Base-by-base conservation (phyloP, 2,329 filamentous ascomycete species). In the Emergomyces orientalis region DNA sequence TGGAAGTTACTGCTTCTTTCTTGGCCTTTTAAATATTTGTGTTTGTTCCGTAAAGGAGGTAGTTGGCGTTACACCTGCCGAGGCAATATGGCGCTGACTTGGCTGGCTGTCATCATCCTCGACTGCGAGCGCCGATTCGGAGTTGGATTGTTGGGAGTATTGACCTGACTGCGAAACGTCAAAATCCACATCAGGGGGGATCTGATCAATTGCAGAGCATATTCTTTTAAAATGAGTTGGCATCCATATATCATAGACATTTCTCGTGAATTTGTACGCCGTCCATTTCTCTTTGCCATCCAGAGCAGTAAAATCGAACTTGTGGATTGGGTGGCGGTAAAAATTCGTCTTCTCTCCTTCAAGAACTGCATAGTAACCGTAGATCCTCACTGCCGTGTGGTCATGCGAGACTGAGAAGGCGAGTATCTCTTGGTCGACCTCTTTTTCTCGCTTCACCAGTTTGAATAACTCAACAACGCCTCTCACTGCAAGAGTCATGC, bases 401-500 rank as follows among this genome's bases (percentile, higher is more conserved):
- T n/a, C n/a, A n/a, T n/a, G n/a, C n/a, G n/a, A n/a, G n/a, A n/a
- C n/a, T n/a, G n/a, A n/a, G n/a, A n/a, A n/a, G n/a, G n/a, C n/a
- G n/a, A n/a, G n/a, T n/a, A n/a, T n/a, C n/a, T 32, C 32, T 32
- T 7, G 3, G 3, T 32, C 32, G 7, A 32, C 7, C 3, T 32
- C 32, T 32, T 32, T 32, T 32, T 32, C 32, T 3, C 32, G 32
- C 25, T 68, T 68, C 0, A 77, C 73, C 2, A 66, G 41, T 59
- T 71, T 69, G 55, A 77, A 79, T 74, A 79, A 47, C 51, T 69
- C 64, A 43, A 43, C 14, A 4, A 17, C 19, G 13, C 13, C 41
- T 43, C 41, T 43, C 41, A 43, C 7, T 0, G 76, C 78, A 27
- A 69, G 34, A 8, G 66, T 69, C 61, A 66, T 67, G 57, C 69